phyloP scores from a whole-genome alignment of 495 filamentous ascomycete genomes.

The Aspergillus asperescens region DNA sequence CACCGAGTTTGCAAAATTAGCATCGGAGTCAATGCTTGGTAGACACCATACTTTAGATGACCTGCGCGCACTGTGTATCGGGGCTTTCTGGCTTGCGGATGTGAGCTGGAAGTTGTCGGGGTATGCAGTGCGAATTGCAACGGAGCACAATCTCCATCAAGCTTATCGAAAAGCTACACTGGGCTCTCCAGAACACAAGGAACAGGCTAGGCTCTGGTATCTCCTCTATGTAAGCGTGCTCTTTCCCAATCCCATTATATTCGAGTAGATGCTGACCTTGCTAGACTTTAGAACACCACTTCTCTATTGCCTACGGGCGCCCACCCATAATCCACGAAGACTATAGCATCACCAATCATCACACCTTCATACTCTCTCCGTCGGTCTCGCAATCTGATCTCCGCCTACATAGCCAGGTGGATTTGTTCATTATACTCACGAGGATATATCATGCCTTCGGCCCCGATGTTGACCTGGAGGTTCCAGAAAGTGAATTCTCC shows the following conservation, averaged over 20 bases:
- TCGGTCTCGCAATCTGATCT: constrained; percentile 46
- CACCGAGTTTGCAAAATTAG: constrained; percentile 47
- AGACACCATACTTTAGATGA: constrained; percentile 48
- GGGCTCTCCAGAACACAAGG: constrained; percentile 41
- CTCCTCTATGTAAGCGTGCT: constrained; percentile 44
- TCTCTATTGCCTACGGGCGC: constrained; percentile 50
- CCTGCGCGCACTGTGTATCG: constrained; percentile 48
- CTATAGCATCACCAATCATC: constrained; percentile 46
- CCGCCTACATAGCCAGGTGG: constrained; percentile 52
- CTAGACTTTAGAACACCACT: constrained; percentile 51
- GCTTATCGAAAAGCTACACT: constrained; percentile 47
- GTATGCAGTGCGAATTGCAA: constrained; percentile 52
- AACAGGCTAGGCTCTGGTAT: constrained; percentile 48
- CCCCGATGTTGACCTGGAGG: constrained; percentile 51
- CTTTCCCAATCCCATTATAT: neutral
- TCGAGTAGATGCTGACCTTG: constrained; percentile 14
- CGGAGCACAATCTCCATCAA: constrained; percentile 47
- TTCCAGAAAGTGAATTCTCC: constrained; percentile 43
- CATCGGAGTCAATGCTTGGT: constrained; percentile 50
- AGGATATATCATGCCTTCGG: constrained; percentile 54
- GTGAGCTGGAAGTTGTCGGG: constrained; percentile 54
- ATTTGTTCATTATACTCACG: constrained; percentile 54
- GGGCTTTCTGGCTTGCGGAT: constrained; percentile 52
- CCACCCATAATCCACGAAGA: constrained; percentile 54
- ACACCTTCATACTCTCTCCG: constrained; percentile 42